Conservation (phyloP, 495 filamentous ascomycete genomes). For the Durotheca rogersii region DNA sequence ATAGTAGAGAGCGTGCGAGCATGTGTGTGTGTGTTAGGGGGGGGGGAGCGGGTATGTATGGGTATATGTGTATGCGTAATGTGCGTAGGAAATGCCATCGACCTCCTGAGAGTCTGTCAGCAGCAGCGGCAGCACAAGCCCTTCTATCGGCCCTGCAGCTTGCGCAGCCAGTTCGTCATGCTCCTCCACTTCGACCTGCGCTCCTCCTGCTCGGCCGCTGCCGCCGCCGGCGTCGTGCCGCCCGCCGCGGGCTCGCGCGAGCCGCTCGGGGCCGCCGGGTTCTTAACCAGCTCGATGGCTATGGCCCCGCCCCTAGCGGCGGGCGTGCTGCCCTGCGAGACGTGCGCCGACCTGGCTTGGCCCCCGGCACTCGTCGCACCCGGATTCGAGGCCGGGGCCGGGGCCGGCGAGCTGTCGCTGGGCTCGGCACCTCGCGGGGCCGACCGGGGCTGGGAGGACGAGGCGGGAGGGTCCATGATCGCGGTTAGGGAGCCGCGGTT, state of each 20-base stretch:
- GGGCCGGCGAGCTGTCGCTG: constrained; percentile 2
- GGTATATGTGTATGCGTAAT: too few relatives aligned
- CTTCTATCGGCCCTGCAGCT: constrained; percentile 36
- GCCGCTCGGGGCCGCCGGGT: constrained; percentile 2
- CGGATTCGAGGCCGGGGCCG: constrained; percentile 18
- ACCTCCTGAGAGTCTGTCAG: neutral
- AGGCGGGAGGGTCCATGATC: constrained; percentile 7
- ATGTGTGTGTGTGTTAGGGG: too few relatives aligned
- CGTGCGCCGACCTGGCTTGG: too few relatives aligned
- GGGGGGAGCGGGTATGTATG: too few relatives aligned
- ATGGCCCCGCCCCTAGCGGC: too few relatives aligned
- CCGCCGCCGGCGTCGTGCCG: constrained; percentile 5
- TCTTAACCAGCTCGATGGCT: constrained; percentile 15
- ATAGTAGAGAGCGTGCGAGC: too few relatives aligned
- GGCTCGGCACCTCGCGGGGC: constrained; percentile 4
- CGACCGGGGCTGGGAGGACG: neutral
- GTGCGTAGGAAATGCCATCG: too few relatives aligned
- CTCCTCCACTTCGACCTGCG: constrained; percentile 31
- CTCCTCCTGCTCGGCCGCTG: constrained; percentile 14
- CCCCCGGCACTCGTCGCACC: too few relatives aligned
- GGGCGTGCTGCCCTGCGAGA: too few relatives aligned
- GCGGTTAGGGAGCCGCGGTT: constrained; percentile 23
- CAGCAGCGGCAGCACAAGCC: constrained; percentile 15
- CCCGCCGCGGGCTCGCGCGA: too few relatives aligned
- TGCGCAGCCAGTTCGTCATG: constrained; percentile 37